Conservation (phyloP, 257 asterid genomes). For the Solanum raphanifolium region DNA sequence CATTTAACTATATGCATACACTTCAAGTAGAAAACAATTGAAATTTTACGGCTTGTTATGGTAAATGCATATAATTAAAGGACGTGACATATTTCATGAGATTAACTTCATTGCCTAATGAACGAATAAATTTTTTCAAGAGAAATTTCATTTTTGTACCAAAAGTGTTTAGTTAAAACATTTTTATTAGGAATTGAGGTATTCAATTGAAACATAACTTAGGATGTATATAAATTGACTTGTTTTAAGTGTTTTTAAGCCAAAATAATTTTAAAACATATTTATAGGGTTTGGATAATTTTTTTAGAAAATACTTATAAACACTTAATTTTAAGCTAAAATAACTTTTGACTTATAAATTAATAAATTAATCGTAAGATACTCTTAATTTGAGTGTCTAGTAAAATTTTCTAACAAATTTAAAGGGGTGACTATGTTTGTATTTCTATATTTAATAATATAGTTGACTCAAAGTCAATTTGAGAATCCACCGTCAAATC, state of each 20-base stretch:
- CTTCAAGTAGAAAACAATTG: not conserved
- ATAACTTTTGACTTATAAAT: not conserved
- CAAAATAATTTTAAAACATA: too few relatives aligned
- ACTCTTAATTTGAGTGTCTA: not conserved
- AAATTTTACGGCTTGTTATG: not conserved
- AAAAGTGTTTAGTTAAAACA: not conserved
- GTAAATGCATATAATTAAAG: not conserved
- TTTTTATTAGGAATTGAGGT: not conserved
- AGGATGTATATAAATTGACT: accelerated
- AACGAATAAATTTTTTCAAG: not conserved
- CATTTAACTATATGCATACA: not conserved
- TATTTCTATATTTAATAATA: not conserved
- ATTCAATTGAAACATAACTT: not conserved
- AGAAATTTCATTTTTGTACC: not conserved
- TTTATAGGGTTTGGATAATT: too few relatives aligned
- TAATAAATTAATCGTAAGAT: too few relatives aligned
- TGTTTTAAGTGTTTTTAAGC: too few relatives aligned
- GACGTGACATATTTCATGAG: accelerated
- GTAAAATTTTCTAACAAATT: too few relatives aligned
- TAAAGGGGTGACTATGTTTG: not conserved
- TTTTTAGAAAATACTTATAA: too few relatives aligned
- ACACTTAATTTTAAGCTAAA: too few relatives aligned
- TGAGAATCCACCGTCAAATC: slow-evolving; percentile 8
- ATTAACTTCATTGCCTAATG: not conserved
- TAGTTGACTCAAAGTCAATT: not conserved